phyloP scores from a whole-genome alignment of 768 basidiomycete genomes.

The Tricholoma terreum region DNA sequence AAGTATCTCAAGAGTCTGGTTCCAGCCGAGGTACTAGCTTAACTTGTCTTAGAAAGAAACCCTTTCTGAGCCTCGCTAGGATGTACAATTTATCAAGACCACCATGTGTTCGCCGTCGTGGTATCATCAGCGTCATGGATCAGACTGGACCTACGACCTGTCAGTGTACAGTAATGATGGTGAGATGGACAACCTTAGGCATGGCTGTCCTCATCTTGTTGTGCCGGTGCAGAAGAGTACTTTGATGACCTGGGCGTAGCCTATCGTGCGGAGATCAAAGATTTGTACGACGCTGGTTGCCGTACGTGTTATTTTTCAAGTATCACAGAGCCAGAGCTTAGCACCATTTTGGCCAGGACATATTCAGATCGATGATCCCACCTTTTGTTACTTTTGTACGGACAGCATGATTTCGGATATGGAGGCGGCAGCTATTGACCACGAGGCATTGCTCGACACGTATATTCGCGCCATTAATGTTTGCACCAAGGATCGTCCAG shows the following conservation, averaged over 20 bases:
- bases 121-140: slow-evolving; percentile 68
- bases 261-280: slow-evolving; percentile 47
- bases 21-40: slow-evolving; percentile 42
- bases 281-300: slow-evolving; percentile 47
- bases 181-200: slow-evolving; percentile 14
- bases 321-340: not conserved
- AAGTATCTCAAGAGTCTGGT: slow-evolving; percentile 57
- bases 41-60: not conserved
- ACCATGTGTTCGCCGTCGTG: slow-evolving; percentile 71
- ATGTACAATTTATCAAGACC: slow-evolving; percentile 66
- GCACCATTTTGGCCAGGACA: slow-evolving; percentile 36
- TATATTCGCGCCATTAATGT: slow-evolving; percentile 67
- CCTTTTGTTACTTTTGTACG: slow-evolving; percentile 64
- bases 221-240: slow-evolving; percentile 39
- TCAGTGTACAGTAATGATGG: slow-evolving; percentile 62
- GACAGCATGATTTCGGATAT: slow-evolving; percentile 52
- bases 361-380: slow-evolving; percentile 53
- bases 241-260: slow-evolving; percentile 46
- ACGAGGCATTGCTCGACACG: slow-evolving; percentile 60
- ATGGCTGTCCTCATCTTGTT: not conserved
- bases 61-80: slow-evolving; percentile 32
- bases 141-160: slow-evolving; percentile 52
- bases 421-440: slow-evolving; percentile 57
- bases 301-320: slow-evolving; percentile 31
- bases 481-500: slow-evolving; percentile 49